Evolutionary conservation across 176 grass and related monocot species (phyloP).

Genomic region (Aegilops sharonensis): DNA sequence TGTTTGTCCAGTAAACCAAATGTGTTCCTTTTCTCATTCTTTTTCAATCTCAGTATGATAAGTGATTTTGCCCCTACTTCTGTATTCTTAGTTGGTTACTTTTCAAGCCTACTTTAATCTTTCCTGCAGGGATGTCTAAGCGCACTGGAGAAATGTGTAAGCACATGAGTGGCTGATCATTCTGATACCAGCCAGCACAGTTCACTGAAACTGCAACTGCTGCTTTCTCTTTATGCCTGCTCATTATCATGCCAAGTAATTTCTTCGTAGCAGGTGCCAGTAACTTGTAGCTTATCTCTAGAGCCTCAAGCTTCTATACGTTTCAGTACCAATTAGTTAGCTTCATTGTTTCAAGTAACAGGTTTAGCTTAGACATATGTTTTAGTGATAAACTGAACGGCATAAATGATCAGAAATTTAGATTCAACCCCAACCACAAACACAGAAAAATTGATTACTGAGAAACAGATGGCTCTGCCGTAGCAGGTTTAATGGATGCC

Average conservation of each 20-base stretch:
- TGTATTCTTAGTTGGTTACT: background rate
- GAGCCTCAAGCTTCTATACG: background rate
- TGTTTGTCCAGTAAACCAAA: background rate
- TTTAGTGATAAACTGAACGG: background rate
- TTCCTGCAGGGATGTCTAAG: slow-evolving; percentile 3
- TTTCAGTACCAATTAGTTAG: background rate
- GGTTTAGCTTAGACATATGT: background rate
- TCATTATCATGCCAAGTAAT: background rate
- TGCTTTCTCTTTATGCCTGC: slow-evolving; percentile 2
- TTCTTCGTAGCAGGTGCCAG: background rate
- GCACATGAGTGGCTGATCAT: background rate
- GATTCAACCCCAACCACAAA: background rate
- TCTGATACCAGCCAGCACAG: background rate
- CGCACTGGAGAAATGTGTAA: background rate
- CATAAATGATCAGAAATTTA: background rate
- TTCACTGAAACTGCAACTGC: slow-evolving; percentile 1
- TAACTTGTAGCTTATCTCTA: background rate
- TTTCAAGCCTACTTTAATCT: slow-evolving; percentile 7
- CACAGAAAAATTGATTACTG: background rate
- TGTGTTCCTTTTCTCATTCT: background rate
- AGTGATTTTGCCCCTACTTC: background rate
- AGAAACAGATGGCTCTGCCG: background rate
- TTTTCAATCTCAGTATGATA: background rate
- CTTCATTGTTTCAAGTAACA: slow-evolving; percentile 2
- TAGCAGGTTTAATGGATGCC: background rate